Conservation (phyloP, 164 flowering plant species). For the Taxillus chinensis region DNA sequence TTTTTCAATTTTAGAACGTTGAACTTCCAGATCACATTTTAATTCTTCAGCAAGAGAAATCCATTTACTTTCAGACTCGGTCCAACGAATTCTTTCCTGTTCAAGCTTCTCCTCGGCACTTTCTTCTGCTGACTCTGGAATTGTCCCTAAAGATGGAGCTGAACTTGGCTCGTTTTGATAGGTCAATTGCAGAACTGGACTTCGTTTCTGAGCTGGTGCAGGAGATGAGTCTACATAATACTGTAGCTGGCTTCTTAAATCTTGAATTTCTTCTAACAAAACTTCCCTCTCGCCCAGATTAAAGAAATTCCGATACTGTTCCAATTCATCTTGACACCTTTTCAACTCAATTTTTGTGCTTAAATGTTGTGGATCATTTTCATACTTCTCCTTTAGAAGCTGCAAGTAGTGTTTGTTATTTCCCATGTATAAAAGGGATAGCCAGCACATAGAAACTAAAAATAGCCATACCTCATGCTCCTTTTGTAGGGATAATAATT, state of each 20-base stretch:
- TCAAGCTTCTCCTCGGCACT: constrained; percentile 52
- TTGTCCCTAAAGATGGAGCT: constrained; percentile 30
- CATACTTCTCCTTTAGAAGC: constrained; percentile 80
- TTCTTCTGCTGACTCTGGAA: constrained; percentile 40
- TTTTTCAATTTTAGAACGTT: constrained; percentile 44
- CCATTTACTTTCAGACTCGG: constrained; percentile 84
- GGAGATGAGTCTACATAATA: constrained; percentile 62
- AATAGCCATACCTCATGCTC: constrained; percentile 58
- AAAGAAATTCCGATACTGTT: constrained; percentile 54
- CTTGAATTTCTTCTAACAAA: constrained; percentile 81
- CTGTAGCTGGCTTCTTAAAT: constrained; percentile 73
- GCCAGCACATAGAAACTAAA: background rate
- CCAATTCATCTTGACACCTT: constrained; percentile 74
- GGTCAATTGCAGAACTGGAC: constrained; percentile 47
- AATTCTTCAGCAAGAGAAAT: constrained; percentile 78
- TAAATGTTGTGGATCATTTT: constrained; percentile 78
- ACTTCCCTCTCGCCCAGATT: constrained; percentile 92
- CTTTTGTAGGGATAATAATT: constrained; percentile 50
- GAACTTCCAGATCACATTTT: constrained; percentile 59
- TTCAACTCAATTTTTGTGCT: constrained; percentile 59
- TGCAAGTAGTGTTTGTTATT: constrained; percentile 19
- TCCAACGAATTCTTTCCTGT: constrained; percentile 68
- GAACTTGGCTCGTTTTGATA: constrained; percentile 42
- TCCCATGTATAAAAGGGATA: background rate
- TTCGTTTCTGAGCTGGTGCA: constrained; percentile 26